phyloP scores from a whole-genome alignment of 768 basidiomycete genomes.

The Suillus hirtellus region DNA sequence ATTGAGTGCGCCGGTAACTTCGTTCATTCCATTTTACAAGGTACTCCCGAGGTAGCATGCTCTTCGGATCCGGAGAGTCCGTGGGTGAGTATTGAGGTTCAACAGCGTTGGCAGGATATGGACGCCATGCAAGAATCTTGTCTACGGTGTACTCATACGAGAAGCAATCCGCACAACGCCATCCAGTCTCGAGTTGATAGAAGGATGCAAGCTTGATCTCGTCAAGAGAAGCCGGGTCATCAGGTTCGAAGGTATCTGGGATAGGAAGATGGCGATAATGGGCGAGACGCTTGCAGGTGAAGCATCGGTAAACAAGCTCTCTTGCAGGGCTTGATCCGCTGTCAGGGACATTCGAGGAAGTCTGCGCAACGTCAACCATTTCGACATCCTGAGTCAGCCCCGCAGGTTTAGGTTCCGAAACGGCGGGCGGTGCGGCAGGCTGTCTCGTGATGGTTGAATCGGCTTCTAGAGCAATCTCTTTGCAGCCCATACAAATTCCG shows the following conservation, averaged over 20 bases:
- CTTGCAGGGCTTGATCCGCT: slow-evolving; percentile 21
- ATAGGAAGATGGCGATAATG: slow-evolving; percentile 76
- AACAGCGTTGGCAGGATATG: slow-evolving; percentile 64
- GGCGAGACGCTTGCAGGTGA: slow-evolving; percentile 77
- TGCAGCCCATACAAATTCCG: slow-evolving; percentile 77
- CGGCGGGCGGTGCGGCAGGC: slow-evolving; percentile 11
- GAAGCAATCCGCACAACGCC: slow-evolving; percentile 78
- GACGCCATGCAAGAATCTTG: slow-evolving; percentile 91
- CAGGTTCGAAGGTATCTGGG: slow-evolving; percentile 40
- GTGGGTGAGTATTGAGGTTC: slow-evolving; percentile 47
- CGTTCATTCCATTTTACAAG: slow-evolving; percentile 85
- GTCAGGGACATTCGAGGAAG: slow-evolving; percentile 16
- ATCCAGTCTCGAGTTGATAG: slow-evolving; percentile 56
- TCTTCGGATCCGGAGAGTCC: slow-evolving; percentile 53
- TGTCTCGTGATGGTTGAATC: slow-evolving; percentile 35
- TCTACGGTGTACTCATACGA: slow-evolving; percentile 73
- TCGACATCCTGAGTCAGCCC: slow-evolving; percentile 29
- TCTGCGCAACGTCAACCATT: slow-evolving; percentile 34
- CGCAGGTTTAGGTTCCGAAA: background rate
- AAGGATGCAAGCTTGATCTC: slow-evolving; percentile 51
- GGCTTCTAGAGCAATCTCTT: slow-evolving; percentile 52
- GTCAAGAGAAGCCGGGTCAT: slow-evolving; percentile 26
- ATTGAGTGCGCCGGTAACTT: slow-evolving; percentile 77
- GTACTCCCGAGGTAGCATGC: slow-evolving; percentile 81
- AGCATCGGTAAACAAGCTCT: slow-evolving; percentile 77